phyloP scores from a whole-genome alignment of 2,329 filamentous ascomycete genomes.

The Pleomassaria siparia region DNA sequence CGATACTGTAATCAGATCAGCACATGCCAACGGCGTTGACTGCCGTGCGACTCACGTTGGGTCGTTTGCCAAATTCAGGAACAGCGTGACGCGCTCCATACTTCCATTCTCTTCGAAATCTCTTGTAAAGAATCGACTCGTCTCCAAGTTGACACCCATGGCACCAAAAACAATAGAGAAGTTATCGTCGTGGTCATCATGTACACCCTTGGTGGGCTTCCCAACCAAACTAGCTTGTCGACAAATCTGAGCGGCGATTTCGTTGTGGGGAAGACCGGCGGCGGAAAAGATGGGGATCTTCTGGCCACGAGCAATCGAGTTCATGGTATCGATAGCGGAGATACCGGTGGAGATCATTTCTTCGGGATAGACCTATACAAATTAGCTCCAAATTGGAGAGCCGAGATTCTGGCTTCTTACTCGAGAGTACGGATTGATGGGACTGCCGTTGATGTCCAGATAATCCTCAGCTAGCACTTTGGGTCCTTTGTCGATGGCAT shows the following conservation, averaged over 20 bases:
- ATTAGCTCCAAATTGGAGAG: constrained; percentile 22
- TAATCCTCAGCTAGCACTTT: constrained; percentile 98
- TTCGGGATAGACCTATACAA: constrained; percentile 84
- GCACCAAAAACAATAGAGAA: constrained; percentile 99
- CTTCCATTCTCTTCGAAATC: constrained; percentile 99
- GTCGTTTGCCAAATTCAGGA: constrained; percentile 98
- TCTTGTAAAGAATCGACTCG: constrained; percentile 94
- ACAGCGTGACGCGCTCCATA: constrained; percentile 94
- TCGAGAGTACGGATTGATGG: constrained; percentile 97
- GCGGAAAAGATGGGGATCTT: constrained; percentile 99
- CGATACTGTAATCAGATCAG: constrained; percentile 65
- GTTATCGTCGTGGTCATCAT: constrained; percentile 97
- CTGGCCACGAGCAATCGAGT: constrained; percentile 89
- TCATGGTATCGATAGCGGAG: constrained; percentile 97
- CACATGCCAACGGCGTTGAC: not conserved
- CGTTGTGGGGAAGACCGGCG: constrained; percentile 96
- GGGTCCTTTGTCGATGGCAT: constrained; percentile 97
- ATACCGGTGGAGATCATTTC: constrained; percentile 99
- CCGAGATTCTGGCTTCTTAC: constrained; percentile 55
- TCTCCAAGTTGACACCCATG: constrained; percentile 99
- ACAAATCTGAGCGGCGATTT: constrained; percentile 98
- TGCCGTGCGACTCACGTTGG: constrained; percentile 72
- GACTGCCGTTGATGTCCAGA: constrained; percentile 97
- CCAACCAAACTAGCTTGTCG: constrained; percentile 93
- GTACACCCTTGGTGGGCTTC: constrained; percentile 89